Evolutionary conservation across 768 basidiomycete species (phyloP).

Genomic region (Mycena maculata): DNA sequence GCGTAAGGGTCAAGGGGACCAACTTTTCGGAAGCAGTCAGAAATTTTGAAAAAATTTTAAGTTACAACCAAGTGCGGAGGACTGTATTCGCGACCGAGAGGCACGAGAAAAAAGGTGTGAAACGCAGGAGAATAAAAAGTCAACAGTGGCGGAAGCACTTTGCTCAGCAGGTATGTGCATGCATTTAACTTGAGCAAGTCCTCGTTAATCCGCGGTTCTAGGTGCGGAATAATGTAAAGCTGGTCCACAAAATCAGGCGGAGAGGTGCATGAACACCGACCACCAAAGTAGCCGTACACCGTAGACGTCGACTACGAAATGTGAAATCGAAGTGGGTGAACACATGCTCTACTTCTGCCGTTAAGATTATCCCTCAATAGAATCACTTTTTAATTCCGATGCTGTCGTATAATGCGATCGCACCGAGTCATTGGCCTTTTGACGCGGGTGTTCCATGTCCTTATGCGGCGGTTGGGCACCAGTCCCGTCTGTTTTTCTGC

Average conservation of each 20-base stretch:
- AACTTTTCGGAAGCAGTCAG: conserved; percentile 61
- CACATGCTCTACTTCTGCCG: conserved; percentile 22
- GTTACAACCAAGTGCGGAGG: conserved; percentile 63
- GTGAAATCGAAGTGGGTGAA: conserved; percentile 33
- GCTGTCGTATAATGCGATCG: background rate
- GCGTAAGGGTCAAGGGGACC: conserved; percentile 57
- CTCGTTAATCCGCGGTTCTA: conserved; percentile 45
- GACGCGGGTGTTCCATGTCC: background rate
- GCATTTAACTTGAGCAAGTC: background rate
- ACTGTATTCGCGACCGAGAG: conserved; percentile 64
- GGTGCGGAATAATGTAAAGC: conserved; percentile 86
- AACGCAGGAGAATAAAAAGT: conserved; percentile 78
- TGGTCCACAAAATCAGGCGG: conserved; percentile 82
- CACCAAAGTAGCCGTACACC: conserved; percentile 7
- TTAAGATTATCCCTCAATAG: conserved; percentile 29
- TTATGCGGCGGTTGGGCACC: background rate
- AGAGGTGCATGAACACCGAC: conserved; percentile 67
- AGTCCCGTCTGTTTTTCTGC: background rate
- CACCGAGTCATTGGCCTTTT: background rate
- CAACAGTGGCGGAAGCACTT: conserved; percentile 85
- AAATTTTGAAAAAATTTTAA: conserved; percentile 62
- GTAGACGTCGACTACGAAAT: conserved; percentile 26
- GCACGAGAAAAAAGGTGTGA: conserved; percentile 87
- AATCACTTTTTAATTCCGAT: conserved; percentile 23
- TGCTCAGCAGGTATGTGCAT: conserved; percentile 73